phyloP scores from a whole-genome alignment of 2,329 filamentous ascomycete species.

The Tolypocladium tropicale region DNA sequence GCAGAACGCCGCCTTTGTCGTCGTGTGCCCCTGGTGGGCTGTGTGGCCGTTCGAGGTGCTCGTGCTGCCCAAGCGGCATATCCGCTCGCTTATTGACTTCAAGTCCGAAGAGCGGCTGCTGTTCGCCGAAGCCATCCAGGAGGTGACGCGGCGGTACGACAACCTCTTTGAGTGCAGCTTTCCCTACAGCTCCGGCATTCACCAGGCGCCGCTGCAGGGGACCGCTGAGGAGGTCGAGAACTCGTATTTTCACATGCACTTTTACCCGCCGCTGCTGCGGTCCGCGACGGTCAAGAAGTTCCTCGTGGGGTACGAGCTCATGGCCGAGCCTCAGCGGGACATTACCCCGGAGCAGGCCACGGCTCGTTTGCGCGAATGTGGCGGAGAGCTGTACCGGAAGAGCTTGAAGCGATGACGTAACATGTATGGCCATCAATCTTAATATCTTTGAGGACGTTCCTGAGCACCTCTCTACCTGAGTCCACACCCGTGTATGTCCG shows the following conservation, averaged over 20 bases:
- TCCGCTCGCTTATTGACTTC: slow-evolving; percentile 77
- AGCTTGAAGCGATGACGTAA: slow-evolving; percentile 11
- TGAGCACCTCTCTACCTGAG: too few relatives aligned
- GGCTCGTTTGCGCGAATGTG: slow-evolving; percentile 62
- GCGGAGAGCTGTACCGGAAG: slow-evolving; percentile 78
- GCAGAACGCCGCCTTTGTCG: slow-evolving; percentile 75
- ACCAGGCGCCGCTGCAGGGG: slow-evolving; percentile 84
- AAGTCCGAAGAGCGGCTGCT: slow-evolving; percentile 56
- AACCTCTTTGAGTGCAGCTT: slow-evolving; percentile 96
- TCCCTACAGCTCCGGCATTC: slow-evolving; percentile 92
- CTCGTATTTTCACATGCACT: slow-evolving; percentile 93
- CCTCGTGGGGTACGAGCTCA: slow-evolving; percentile 88
- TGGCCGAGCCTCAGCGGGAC: slow-evolving; percentile 96
- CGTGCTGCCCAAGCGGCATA: slow-evolving; percentile 74
- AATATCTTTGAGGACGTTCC: background rate
- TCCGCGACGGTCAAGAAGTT: slow-evolving; percentile 95
- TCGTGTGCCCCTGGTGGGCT: slow-evolving; percentile 95
- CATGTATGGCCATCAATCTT: background rate
- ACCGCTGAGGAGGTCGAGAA: slow-evolving; percentile 74
- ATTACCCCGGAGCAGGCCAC: slow-evolving; percentile 97
- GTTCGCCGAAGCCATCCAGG: slow-evolving; percentile 76
- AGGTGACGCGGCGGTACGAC: slow-evolving; percentile 86
- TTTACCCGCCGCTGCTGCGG: slow-evolving; percentile 86
- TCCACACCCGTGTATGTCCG: too few relatives aligned
- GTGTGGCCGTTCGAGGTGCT: slow-evolving; percentile 96